Percentiles rank a stretch among this genome's conserved stretches.
phyloP scores from a whole-genome alignment of 192 early-diverging fungal species.

The Backusella liffmaniae region DNA sequence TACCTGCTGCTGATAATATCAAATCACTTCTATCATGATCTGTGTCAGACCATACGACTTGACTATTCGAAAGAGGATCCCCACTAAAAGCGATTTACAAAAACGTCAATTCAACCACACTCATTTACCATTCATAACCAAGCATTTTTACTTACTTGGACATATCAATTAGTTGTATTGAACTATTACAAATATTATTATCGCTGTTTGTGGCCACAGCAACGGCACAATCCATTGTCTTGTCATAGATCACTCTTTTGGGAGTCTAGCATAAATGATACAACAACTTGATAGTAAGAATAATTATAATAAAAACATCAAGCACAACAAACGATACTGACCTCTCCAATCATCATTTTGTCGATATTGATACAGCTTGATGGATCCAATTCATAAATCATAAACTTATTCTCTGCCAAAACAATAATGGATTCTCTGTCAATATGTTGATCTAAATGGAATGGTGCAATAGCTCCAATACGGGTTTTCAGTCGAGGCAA shows the following conservation, averaged over 20 bases:
- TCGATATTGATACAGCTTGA: background rate
- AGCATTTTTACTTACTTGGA: background rate
- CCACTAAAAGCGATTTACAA: constrained; percentile 1
- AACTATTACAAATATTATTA: background rate
- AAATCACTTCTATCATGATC: constrained; percentile 10
- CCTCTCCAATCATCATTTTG: background rate
- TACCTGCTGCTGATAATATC: constrained; percentile 1
- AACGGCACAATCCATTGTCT: background rate
- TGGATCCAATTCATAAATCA: background rate
- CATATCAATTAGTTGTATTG: constrained; percentile 6
- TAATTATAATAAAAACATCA: too few relatives aligned
- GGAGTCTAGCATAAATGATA: constrained; percentile 11
- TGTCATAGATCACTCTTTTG: constrained; percentile 2
- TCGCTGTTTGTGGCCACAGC: background rate
- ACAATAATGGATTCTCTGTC: background rate
- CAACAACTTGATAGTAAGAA: background rate
- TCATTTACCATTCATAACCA: too few relatives aligned
- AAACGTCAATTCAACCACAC: too few relatives aligned
- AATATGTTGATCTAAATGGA: background rate
- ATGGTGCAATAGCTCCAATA: background rate
- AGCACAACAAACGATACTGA: background rate
- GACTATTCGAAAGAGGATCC: background rate
- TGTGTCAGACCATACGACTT: background rate
- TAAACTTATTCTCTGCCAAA: background rate
- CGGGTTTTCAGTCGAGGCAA: background rate